Conservation (phyloP, 192 early-diverging fungal genomes). For the Pecoramyces ruminantium region DNA sequence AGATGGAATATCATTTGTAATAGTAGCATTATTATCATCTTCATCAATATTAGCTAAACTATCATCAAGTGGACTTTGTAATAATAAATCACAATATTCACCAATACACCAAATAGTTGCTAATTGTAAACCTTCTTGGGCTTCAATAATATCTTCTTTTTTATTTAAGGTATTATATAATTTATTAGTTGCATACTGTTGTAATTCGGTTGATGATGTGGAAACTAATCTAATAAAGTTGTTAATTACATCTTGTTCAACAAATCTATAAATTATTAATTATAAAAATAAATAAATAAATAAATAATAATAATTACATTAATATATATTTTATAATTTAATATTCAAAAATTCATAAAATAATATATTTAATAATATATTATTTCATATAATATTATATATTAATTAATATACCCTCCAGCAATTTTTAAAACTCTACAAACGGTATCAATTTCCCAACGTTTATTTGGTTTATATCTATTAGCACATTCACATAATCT, state of each 20-base stretch:
- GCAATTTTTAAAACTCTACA: constrained; percentile 64
- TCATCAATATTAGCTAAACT: not conserved
- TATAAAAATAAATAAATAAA: too few relatives aligned
- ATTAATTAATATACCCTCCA: constrained; percentile 35
- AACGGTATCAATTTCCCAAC: constrained; percentile 95
- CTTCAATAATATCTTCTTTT: constrained; percentile 36
- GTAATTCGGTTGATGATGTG: constrained; percentile 49
- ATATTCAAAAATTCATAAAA: too few relatives aligned
- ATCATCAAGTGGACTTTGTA: constrained; percentile 6
- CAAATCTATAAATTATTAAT: constrained; percentile 52
- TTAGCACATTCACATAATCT: constrained; percentile 87
- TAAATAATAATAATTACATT: too few relatives aligned
- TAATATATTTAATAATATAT: too few relatives aligned
- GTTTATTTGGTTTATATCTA: constrained; percentile 78
- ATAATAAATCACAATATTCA: constrained; percentile 87
- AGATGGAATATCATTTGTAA: constrained; percentile 17
- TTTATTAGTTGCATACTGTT: constrained; percentile 78
- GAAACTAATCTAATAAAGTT: constrained; percentile 80
- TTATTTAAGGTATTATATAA: constrained; percentile 64
- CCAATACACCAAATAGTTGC: constrained; percentile 88
- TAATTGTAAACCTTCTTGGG: constrained; percentile 74
- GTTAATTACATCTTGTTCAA: constrained; percentile 56
- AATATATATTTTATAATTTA: too few relatives aligned
- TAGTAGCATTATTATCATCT: not conserved
- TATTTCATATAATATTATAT: too few relatives aligned